phyloP scores from a whole-genome alignment of 345 rosid species.

The Sisymbrium irio region DNA sequence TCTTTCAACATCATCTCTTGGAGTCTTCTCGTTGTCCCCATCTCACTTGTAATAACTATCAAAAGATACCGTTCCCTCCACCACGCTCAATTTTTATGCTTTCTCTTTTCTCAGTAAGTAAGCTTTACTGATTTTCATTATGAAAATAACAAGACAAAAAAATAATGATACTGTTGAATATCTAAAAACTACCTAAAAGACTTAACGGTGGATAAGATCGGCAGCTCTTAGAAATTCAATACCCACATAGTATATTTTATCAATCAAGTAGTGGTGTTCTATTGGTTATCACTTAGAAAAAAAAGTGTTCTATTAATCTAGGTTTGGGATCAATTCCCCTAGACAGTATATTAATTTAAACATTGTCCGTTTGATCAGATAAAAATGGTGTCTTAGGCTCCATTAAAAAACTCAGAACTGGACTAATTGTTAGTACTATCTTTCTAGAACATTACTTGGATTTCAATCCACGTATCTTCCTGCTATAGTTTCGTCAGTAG shows the following conservation, averaged over 20 bases:
- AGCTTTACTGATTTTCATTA: background rate
- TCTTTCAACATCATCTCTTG: slow-evolving; percentile 12
- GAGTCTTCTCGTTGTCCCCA: slow-evolving; percentile 21
- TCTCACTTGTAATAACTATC: background rate
- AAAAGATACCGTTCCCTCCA: slow-evolving; percentile 5
- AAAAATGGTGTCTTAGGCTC: too few species aligned
- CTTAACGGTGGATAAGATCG: background rate
- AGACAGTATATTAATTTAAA: too few species aligned
- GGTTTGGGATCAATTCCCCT: too few species aligned
- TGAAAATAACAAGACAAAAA: background rate
- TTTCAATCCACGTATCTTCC: too few species aligned
- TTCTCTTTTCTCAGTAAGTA: background rate
- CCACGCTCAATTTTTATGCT: background rate
- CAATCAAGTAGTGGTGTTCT: too few species aligned
- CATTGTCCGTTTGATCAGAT: too few species aligned
- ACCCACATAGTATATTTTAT: background rate
- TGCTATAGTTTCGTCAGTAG: background rate
- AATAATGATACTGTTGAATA: background rate
- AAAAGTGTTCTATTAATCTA: too few species aligned
- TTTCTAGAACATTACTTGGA: too few species aligned
- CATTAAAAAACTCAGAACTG: too few species aligned
- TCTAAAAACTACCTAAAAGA: background rate
- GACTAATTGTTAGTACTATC: too few species aligned
- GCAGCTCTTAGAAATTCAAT: background rate
- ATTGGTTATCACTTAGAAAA: too few species aligned